phyloP scores from a whole-genome alignment of 2,329 filamentous ascomycete species.

The Talaromyces sp. region DNA sequence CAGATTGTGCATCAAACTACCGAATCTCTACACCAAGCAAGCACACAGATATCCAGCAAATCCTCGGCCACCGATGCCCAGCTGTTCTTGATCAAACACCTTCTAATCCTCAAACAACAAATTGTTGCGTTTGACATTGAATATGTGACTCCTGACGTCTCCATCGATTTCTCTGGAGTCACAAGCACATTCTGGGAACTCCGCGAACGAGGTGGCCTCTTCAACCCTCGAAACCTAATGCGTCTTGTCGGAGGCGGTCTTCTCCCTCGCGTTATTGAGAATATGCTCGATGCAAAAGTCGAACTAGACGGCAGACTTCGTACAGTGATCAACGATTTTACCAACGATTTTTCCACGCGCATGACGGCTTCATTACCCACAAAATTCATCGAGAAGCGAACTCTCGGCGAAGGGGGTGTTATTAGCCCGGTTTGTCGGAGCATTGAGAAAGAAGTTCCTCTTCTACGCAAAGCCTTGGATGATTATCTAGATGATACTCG shows the following conservation, averaged over 20 bases:
- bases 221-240: slow-evolving; percentile 60
- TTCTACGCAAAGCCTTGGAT: slow-evolving; percentile 52
- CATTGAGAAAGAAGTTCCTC: slow-evolving; percentile 55
- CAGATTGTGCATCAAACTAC: slow-evolving; percentile 89
- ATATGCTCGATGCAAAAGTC: slow-evolving; percentile 67
- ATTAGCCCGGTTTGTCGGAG: slow-evolving; percentile 47
- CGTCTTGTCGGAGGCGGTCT: slow-evolving; percentile 54
- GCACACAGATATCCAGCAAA: slow-evolving; percentile 62
- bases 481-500: slow-evolving; percentile 62
- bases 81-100: slow-evolving; percentile 89
- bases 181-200: slow-evolving; percentile 64
- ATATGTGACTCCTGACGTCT: slow-evolving; percentile 60
- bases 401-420: slow-evolving; percentile 34
- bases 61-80: slow-evolving; percentile 66
- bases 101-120: slow-evolving; percentile 92
- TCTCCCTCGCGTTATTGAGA: slow-evolving; percentile 62
- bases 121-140: slow-evolving; percentile 94
- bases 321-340: slow-evolving; percentile 62
- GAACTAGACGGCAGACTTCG: slow-evolving; percentile 60
- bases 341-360: slow-evolving; percentile 50
- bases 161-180: slow-evolving; percentile 62
- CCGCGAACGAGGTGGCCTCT: slow-evolving; percentile 59
- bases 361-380: slow-evolving; percentile 50
- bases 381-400: slow-evolving; percentile 33
- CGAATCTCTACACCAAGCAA: slow-evolving; percentile 71